A percentile compares a stretch with the other conserved stretches of the same genome.
phyloP scores from a whole-genome alignment of 345 rosid species.

The Lepidium africanum region DNA sequence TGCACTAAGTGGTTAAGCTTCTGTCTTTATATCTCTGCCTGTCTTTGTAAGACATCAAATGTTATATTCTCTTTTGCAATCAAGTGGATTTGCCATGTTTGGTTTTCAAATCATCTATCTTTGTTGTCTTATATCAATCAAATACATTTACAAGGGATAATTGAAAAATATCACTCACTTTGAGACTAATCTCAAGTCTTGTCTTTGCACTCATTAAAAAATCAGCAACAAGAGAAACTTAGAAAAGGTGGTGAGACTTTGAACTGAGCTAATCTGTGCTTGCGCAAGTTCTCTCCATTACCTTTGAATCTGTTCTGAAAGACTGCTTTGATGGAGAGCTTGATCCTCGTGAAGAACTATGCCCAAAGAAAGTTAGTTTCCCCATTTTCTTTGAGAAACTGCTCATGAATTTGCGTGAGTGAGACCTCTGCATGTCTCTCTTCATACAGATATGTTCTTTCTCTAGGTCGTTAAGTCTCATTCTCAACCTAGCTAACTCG shows the following conservation, averaged over 20 bases:
- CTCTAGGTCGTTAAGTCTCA: constrained; percentile 93
- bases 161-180: background rate
- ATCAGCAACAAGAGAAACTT: constrained; percentile 6
- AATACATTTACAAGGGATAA: constrained; percentile 40
- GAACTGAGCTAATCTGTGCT: constrained; percentile 47
- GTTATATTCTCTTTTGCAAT: background rate
- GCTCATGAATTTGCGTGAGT: constrained; percentile 75
- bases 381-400: constrained; percentile 88
- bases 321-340: constrained; percentile 90
- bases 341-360: constrained; percentile 81
- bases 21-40: constrained; percentile 2
- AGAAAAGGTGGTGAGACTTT: background rate
- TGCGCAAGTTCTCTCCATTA: constrained; percentile 71
- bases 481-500: constrained; percentile 80
- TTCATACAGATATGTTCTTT: constrained; percentile 96
- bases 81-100: background rate
- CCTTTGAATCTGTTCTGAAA: constrained; percentile 71
- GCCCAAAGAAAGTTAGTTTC: constrained; percentile 70
- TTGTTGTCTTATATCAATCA: constrained; percentile 35
- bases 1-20: background rate
- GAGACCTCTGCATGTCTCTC: constrained; percentile 90
- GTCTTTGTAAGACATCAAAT: constrained; percentile 18
- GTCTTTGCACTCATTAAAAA: constrained; percentile 21
- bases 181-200: background rate
- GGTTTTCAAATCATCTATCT: background rate